Base-by-base conservation (phyloP, 768 basidiomycete species). In the Dioszegia crocea region DNA sequence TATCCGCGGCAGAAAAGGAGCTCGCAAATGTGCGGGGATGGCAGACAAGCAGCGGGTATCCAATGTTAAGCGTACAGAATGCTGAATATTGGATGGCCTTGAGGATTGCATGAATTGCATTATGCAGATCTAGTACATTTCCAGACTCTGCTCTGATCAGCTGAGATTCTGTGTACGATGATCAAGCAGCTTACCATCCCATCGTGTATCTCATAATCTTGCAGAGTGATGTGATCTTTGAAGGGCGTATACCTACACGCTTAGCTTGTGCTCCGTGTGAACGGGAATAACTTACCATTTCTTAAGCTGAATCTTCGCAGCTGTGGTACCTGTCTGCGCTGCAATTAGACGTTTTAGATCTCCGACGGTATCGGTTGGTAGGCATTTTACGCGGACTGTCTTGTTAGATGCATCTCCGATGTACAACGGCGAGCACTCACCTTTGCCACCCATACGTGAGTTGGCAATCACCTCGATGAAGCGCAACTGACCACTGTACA, bases 311-410 rank as follows among this genome's bases (percentile, higher is more conserved):
- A 99, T 94, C 84, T 94, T 98, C 31, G 77, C 79, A 3, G 79
- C 70, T 70, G 90, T 85, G 16, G 94, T 96, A 54, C 96, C 96
- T 0, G 84, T 96, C 77, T 99, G 96, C 0, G 92, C 94, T 1
- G 88, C 94, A 66, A 99, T 97, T 60, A 99, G 86, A 77, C 88
- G 88, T 83, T 98, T 98, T 63, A 99, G 82, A 75, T 97, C 94
- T 40, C 94, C 94, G 33, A 99, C 90, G 1, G 96, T 98, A 75
- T 99, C 96, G 14, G 94, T 86, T 4, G 90, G 84, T 19, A 77
- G 70, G 80, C 93, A 96, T 78, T 97, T 96, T 72, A 97, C 91
- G 64, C 90, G 88, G 61, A 96, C 93, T 96, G 44, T 14, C 6
- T 14, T 33, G 33, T 33, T 14, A 33, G 1, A 11, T 29, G 10